Evolutionary conservation across 306 rosid genomes (phyloP).

Genomic region (Lathyrus sativus): DNA sequence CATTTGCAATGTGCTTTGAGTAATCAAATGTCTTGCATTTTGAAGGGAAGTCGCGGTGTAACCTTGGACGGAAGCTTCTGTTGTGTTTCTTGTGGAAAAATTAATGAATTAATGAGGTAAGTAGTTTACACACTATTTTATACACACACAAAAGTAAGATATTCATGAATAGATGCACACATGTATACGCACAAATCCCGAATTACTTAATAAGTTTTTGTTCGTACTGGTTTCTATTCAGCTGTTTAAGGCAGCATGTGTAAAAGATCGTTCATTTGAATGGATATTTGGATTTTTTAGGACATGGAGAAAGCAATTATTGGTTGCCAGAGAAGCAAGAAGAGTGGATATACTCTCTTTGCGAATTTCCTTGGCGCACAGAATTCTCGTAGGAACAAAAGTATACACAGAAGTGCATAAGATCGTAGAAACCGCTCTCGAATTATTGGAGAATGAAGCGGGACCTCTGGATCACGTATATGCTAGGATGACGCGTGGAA

Average conservation of each 20-base stretch:
- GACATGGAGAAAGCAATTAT: conserved; percentile 82
- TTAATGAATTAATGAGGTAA: conserved; percentile 82
- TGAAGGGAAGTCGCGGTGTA: conserved; percentile 49
- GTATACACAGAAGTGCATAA: conserved; percentile 55
- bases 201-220: background rate
- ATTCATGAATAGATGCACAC: background rate
- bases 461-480: conserved; percentile 79
- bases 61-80: conserved; percentile 77
- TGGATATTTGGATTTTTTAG: conserved; percentile 49
- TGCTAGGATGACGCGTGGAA: conserved; percentile 71
- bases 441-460: conserved; percentile 63
- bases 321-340: conserved; percentile 86
- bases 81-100: conserved; percentile 79
- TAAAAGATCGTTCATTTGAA: conserved; percentile 26
- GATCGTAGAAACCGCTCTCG: conserved; percentile 62
- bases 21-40: conserved; percentile 62
- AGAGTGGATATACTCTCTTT: conserved; percentile 76
- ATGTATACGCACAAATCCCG: background rate
- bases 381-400: conserved; percentile 67
- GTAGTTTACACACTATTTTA: conserved; percentile 12
- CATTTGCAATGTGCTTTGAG: conserved; percentile 92
- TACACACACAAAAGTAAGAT: conserved; percentile 6
- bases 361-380: conserved; percentile 68
- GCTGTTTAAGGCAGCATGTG: conserved; percentile 34
- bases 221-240: conserved; percentile 16